These are phyloP conservation scores for Talaromyces borbonicus DNA, from an alignment of 495 filamentous ascomycete species.

Conservation along the genomic window DNA sequence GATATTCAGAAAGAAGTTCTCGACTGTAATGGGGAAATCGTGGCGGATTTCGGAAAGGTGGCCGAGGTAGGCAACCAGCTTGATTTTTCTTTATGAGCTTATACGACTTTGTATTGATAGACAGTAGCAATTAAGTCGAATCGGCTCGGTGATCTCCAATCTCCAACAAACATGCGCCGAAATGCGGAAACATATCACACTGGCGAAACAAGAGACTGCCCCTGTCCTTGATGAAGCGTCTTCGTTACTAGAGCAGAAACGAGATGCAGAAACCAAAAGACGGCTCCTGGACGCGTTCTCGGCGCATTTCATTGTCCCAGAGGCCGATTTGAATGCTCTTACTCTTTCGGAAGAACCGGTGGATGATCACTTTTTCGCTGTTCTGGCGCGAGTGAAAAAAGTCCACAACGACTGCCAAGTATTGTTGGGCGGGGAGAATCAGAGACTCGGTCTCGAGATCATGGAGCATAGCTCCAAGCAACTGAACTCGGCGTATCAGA, in stretches of 20 bases:
- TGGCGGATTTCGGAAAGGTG: conserved; percentile 82
- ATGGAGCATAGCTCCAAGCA: conserved; percentile 82
- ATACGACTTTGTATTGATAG: not conserved
- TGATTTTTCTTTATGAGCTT: not conserved
- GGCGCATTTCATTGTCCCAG: conserved; percentile 72
- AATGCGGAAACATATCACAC: conserved; percentile 65
- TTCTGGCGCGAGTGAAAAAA: conserved; percentile 72
- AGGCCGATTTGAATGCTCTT: conserved; percentile 61
- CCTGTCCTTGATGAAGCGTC: conserved; percentile 73
- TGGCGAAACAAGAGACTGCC: conserved; percentile 63
- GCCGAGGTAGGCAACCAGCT: conserved; percentile 56
- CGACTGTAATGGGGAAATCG: conserved; percentile 83
- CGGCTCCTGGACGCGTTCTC: conserved; percentile 73
- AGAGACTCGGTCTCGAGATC: conserved; percentile 74
- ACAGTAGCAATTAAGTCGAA: conserved; percentile 69
- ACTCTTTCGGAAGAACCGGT: conserved; percentile 72
- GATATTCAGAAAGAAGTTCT: conserved; percentile 91
- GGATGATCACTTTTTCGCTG: conserved; percentile 73
- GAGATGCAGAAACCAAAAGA: conserved; percentile 77
- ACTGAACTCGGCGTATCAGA: conserved; percentile 88
- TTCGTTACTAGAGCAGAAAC: conserved; percentile 61
- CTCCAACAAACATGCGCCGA: conserved; percentile 75
- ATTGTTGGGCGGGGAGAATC: conserved; percentile 81
- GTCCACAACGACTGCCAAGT: conserved; percentile 83
- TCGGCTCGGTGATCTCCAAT: conserved; percentile 65